These are phyloP conservation scores for Staphylotrichum tortipilum DNA, from an alignment of 495 filamentous ascomycete genomes.

Conservation along the genomic window DNA sequence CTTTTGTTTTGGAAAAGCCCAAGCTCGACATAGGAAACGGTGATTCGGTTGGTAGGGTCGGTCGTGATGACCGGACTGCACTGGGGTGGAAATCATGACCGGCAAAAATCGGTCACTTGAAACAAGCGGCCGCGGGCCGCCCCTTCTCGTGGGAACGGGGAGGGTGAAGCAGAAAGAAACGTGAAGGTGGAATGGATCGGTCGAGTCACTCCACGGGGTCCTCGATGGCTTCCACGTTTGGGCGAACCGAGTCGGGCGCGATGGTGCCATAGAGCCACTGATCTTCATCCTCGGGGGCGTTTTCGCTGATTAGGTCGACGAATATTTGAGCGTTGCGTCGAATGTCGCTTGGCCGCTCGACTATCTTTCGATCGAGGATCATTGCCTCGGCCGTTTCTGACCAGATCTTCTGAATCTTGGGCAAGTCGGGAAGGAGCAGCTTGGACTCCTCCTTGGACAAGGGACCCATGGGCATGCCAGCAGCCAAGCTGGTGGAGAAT, in stretches of 20 bases:
- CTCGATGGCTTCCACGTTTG: constrained; percentile 40
- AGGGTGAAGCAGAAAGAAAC: background rate
- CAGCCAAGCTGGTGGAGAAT: constrained; percentile 43
- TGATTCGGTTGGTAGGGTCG: background rate
- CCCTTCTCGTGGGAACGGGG: background rate
- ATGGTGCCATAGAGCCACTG: constrained; percentile 44
- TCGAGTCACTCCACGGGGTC: constrained; percentile 30
- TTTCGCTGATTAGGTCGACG: constrained; percentile 45
- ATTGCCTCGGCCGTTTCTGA: constrained; percentile 44
- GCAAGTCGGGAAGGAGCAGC: constrained; percentile 40
- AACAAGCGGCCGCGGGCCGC: background rate
- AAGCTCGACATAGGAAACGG: constrained; percentile 8
- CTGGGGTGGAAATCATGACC: background rate
- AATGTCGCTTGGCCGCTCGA: constrained; percentile 43
- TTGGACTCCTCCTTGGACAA: constrained; percentile 39
- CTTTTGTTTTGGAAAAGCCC: constrained; percentile 11
- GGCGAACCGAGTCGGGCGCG: constrained; percentile 35
- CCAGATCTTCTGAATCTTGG: constrained; percentile 44
- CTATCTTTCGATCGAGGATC: constrained; percentile 46
- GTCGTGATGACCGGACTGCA: background rate
- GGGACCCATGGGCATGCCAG: constrained; percentile 46
- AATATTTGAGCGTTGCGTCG: constrained; percentile 45
- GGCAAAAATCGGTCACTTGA: background rate
- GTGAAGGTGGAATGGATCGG: background rate
- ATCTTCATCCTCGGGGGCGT: constrained; percentile 41